Evolutionary conservation across 179 eudicot genomes (phyloP), one percentile per base, ranked within the genome.

Genomic region (Vitellaria paradoxa): DNA sequence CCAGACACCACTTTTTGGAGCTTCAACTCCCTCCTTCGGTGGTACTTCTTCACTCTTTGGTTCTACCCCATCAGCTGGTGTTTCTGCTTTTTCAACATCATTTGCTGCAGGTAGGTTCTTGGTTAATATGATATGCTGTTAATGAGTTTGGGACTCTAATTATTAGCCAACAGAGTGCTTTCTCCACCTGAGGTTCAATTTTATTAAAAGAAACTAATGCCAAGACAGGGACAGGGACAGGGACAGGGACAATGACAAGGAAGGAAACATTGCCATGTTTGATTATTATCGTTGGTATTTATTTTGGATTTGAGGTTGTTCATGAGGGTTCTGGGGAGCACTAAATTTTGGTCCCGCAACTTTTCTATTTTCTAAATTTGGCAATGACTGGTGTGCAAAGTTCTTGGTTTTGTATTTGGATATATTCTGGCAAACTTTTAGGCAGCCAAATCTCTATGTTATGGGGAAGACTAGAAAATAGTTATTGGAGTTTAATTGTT

Each of bases 1-100:
- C n/a, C 99, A 93, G 79, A 50, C 98, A 66, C 86, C 99, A 65
- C 84, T 85, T 77, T 88, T 90, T 72, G 84, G 90, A 55, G 18
- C 86, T 74, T 74, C 89, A 23, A 68, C 88, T 62, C 87, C 92
- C 18, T 75, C 90, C 12, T 78, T 87, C 49, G 82, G 78, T 59
- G 59, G 85, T 76, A 73, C 91, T 61, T 79, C 89, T 75, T 69
- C 88, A 55, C 73, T 82, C 37, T 84, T 86, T 79, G 76, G 81
- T 77, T 53, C 88, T 24, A 80, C 87, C 17, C 80, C 88, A 70
- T 42, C 84, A 52, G 50, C 80, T 55, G 85, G 76, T n/a, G 80
- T 37, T 60, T 76, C 90, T 18, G 52, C 79, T 7, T 85, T 87
- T 67, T 63, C 86, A 55, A 93, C 97, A 5, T 93, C 98, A 24